Percentiles rank a stretch among this genome's conserved stretches.
phyloP scores from a whole-genome alignment of 2,329 filamentous ascomycete genomes.

The Paracoccidioides lutzii region DNA sequence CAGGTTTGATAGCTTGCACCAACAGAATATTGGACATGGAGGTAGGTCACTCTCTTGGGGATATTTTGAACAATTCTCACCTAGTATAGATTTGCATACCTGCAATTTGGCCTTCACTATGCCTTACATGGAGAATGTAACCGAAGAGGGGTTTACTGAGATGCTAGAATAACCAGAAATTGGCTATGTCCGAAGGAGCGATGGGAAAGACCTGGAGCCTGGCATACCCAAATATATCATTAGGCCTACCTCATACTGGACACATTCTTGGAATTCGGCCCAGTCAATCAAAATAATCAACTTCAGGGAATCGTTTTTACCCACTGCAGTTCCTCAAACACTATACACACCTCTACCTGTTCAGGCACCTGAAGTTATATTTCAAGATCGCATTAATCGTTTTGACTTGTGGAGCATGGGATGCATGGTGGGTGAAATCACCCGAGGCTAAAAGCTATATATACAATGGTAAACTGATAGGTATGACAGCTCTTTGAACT shows the following conservation, averaged over 20 bases:
- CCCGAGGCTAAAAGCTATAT: background rate
- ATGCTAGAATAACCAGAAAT: constrained; percentile 18
- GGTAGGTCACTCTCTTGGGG: constrained; percentile 14
- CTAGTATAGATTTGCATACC: constrained; percentile 17
- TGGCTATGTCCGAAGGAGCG: constrained; percentile 13
- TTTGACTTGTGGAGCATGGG: constrained; percentile 30
- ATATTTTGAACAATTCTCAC: constrained; percentile 10
- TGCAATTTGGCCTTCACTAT: constrained; percentile 19
- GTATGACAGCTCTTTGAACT: constrained; percentile 26
- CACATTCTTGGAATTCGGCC: constrained; percentile 7
- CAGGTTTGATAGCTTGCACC: constrained; percentile 28
- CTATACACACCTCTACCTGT: constrained; percentile 25
- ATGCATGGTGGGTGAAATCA: constrained; percentile 20
- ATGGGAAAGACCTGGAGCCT: constrained; percentile 14
- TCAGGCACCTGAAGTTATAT: constrained; percentile 28
- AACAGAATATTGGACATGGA: constrained; percentile 29
- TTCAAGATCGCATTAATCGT: constrained; percentile 23
- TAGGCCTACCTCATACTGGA: constrained; percentile 9
- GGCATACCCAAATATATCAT: constrained; percentile 18
- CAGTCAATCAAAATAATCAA: constrained; percentile 24
- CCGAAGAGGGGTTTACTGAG: constrained; percentile 13
- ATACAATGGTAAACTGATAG: background rate
- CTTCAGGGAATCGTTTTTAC: constrained; percentile 27
- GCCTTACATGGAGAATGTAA: constrained; percentile 8
- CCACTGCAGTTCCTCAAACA: constrained; percentile 12